Evolutionary conservation across 176 grass and related monocot genomes (phyloP).

Genomic region (Alloteropsis semialata): DNA sequence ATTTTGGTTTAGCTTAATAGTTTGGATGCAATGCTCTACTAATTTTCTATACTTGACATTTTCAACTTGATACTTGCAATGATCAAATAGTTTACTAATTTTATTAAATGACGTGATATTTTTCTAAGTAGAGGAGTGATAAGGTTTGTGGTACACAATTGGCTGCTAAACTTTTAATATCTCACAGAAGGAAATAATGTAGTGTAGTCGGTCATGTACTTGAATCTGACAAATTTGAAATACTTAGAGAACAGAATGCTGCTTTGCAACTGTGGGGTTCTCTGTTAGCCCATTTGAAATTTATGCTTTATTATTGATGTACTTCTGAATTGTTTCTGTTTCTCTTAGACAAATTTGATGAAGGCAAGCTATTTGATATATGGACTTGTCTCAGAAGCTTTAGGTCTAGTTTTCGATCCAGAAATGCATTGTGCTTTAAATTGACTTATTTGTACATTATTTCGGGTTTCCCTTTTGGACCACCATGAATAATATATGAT

Average conservation of each 20-base stretch:
- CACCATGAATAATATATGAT: neutral
- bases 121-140: neutral
- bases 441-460: neutral
- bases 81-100: conserved; percentile 1
- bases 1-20: conserved; percentile 3
- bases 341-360: neutral
- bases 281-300: neutral
- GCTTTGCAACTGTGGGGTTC: conserved; percentile 8
- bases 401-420: neutral
- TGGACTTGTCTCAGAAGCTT: neutral
- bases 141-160: neutral
- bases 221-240: conserved; percentile 6
- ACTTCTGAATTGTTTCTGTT: neutral
- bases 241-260: neutral
- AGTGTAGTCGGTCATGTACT: neutral
- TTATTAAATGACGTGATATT: neutral
- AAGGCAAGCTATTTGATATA: neutral
- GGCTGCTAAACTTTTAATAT: neutral
- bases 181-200: neutral
- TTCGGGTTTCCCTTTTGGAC: neutral
- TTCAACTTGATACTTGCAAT: neutral
- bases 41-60: neutral
- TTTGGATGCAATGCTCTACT: neutral
- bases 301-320: conserved; percentile 3
- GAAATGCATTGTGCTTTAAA: neutral